Conservation (phyloP, 495 filamentous ascomycete species). For the Penicillium desertorum region DNA sequence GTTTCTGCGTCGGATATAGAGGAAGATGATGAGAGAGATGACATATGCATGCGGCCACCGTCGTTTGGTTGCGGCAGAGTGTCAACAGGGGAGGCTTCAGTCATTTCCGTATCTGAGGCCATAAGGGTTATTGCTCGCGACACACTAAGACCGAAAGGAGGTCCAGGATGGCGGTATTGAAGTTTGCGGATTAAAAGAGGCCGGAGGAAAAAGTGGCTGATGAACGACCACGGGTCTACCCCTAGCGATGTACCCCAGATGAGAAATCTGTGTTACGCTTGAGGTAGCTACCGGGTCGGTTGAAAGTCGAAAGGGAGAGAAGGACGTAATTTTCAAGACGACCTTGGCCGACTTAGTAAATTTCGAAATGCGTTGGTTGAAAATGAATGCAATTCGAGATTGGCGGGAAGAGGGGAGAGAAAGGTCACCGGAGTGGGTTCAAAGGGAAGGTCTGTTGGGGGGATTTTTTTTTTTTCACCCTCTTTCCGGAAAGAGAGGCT, state of each 20-base stretch:
- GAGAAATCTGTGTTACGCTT: slow-evolving; percentile 46
- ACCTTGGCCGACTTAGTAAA: slow-evolving; percentile 12
- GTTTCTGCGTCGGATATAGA: slow-evolving; percentile 51
- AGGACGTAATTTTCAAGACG: slow-evolving; percentile 15
- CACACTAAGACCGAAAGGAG: slow-evolving; percentile 19
- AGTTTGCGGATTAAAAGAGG: neutral
- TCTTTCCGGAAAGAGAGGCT: slow-evolving; percentile 1
- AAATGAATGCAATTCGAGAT: slow-evolving; percentile 8
- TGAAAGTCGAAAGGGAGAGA: slow-evolving; percentile 13
- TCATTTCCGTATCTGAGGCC: slow-evolving; percentile 43
- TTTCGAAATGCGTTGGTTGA: slow-evolving; percentile 4
- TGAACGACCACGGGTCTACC: slow-evolving; percentile 42
- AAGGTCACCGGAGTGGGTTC: neutral
- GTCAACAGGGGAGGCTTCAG: slow-evolving; percentile 45
- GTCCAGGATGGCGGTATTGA: slow-evolving; percentile 29
- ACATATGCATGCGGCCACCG: slow-evolving; percentile 45
- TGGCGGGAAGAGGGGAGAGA: slow-evolving; percentile 9
- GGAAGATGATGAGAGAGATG: slow-evolving; percentile 46
- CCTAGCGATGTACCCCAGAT: slow-evolving; percentile 48
- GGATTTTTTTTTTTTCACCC: neutral
- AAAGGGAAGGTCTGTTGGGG: neutral
- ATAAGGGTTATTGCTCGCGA: slow-evolving; percentile 34
- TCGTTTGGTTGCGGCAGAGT: slow-evolving; percentile 47
- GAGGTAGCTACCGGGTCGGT: slow-evolving; percentile 44
- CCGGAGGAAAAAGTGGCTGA: slow-evolving; percentile 9